Conservation (phyloP, 202 grass and related monocot species). For the Thinopyrum obtusiflorum region DNA sequence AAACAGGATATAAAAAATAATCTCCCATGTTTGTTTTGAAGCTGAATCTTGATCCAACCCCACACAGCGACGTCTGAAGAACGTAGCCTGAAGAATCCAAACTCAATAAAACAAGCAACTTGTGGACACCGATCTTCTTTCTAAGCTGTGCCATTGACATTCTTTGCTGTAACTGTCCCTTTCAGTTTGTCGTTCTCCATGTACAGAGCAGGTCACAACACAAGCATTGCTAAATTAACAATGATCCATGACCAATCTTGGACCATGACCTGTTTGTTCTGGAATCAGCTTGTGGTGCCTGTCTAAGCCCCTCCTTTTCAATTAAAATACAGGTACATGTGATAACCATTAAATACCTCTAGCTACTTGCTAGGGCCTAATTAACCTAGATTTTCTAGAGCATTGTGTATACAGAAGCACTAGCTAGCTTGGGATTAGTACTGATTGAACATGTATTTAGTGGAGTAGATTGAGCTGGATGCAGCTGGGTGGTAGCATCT, state of each 20-base stretch:
- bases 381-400: slow-evolving; percentile 3
- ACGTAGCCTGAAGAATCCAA: slow-evolving; percentile 19
- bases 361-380: background rate
- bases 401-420: background rate
- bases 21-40: background rate
- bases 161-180: slow-evolving; percentile 21
- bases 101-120: slow-evolving; percentile 15
- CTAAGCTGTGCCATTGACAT: slow-evolving; percentile 16
- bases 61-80: slow-evolving; percentile 12
- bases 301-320: background rate
- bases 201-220: background rate
- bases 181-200: slow-evolving; percentile 14
- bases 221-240: slow-evolving; percentile 6
- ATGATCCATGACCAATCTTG: slow-evolving; percentile 3
- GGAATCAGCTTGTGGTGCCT: slow-evolving; percentile 13
- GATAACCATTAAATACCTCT: background rate
- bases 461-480: slow-evolving; percentile 23
- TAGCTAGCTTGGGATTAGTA: slow-evolving; percentile 41
- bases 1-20: background rate
- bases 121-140: slow-evolving; percentile 27
- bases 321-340: slow-evolving; percentile 31
- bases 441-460: slow-evolving; percentile 10
- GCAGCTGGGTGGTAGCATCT: slow-evolving; percentile 13
- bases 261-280: slow-evolving; percentile 17
- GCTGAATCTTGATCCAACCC: slow-evolving; percentile 4